Conservation (phyloP, 192 early-diverging fungal genomes). For the Coemansia sp. region DNA sequence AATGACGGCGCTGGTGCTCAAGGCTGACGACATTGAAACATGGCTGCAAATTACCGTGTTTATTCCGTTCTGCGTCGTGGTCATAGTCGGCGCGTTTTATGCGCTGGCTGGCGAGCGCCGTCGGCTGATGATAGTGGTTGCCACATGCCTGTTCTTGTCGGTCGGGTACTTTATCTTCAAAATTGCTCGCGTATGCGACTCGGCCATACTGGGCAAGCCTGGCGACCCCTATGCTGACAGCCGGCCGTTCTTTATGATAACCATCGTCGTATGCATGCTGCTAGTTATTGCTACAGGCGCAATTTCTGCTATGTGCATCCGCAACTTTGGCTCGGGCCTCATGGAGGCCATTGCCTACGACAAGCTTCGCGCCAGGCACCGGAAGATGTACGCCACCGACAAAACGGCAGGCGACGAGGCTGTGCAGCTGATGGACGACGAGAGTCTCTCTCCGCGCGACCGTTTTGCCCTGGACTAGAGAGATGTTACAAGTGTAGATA, state of each 20-base stretch:
- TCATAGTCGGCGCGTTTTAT: constrained; percentile 25
- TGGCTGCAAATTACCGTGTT: constrained; percentile 49
- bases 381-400: constrained; percentile 17
- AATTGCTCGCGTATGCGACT: constrained; percentile 34
- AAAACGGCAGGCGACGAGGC: constrained; percentile 9
- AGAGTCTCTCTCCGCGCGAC: constrained; percentile 9
- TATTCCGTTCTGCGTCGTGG: constrained; percentile 30
- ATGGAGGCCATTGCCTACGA: constrained; percentile 49
- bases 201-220: constrained; percentile 24
- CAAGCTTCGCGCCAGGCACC: constrained; percentile 28
- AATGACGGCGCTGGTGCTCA: constrained; percentile 60
- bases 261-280: constrained; percentile 34
- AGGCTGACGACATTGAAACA: constrained; percentile 33
- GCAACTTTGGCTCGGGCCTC: constrained; percentile 45
- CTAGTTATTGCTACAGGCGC: constrained; percentile 31
- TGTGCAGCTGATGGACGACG: constrained; percentile 6
- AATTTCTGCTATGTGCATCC: constrained; percentile 28
- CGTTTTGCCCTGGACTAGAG: constrained; percentile 35
- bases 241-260: constrained; percentile 48
- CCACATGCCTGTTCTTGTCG: constrained; percentile 15
- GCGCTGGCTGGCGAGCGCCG: constrained; percentile 35
- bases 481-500: background rate
- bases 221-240: constrained; percentile 42
- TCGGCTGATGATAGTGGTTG: constrained; percentile 22
- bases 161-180: constrained; percentile 53